Evolutionary conservation across 106 monocot genomes (phyloP), one percentile per base, ranked within the genome.

Genomic region (Gastrodia elata): DNA sequence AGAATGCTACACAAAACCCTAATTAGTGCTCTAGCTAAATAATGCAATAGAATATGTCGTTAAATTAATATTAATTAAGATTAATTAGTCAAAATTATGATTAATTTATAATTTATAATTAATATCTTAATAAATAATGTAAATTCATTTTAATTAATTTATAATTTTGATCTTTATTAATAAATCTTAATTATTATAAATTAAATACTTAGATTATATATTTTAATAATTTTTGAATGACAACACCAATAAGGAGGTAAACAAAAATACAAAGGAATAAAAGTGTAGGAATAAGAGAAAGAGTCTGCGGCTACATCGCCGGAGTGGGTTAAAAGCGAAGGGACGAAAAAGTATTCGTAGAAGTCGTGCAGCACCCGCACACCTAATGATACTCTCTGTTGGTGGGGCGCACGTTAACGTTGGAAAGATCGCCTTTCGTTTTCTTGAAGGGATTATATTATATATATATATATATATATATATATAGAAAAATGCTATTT

Each of bases 281-380:
- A 42, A 56, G 15, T 14, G 55, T 20, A 24, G 55, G 55, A 2
- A 30, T 8, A 25, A 13, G 61, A 37, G 37, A 14, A 20, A 5
- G 40, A 1, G 8, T 13, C 40, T 26, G 69, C 39, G 2, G 10
- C 25, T 25, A 69, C 69, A 25, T 69, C 40, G 69, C n/a, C 69
- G 69, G 40, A 69, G 69, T 69, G 41, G 69, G 69, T 69, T 69
- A 69, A 69, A 69, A 69, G 69, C 69, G 69, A 69, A 25, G 68
- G 68, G 39, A 16, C 38, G 68, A 9, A 40, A 38, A n/a, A 20
- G 38, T n/a, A 36, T n/a, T n/a, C n/a, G n/a, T n/a, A n/a, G n/a
- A n/a, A n/a, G n/a, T n/a, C n/a, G n/a, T n/a, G 68, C 64, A 6
- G 33, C 67, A 30, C 18, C n/a, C n/a, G n/a, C n/a, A n/a, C 10